Evolutionary conservation across 768 basidiomycete genomes (phyloP), one percentile per base, ranked within the genome.

Genomic region (Suillus decipiens): DNA sequence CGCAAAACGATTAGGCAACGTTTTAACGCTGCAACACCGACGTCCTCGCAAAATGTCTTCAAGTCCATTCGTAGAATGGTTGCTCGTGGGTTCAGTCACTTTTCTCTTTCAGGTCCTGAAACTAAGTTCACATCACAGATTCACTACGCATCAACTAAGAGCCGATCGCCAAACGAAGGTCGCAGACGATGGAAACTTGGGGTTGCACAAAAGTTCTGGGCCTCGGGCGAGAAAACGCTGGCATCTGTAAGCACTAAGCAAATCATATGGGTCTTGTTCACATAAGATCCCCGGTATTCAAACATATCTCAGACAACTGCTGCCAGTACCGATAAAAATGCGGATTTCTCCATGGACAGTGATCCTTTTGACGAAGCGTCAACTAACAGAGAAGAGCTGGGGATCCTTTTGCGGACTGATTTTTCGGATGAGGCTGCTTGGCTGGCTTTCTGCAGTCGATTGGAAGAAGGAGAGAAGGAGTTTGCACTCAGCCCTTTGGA

Each of bases 361-460:
- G 89, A 91, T 72, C 83, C 84, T 1, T 70, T 83, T 63, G 89
- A 90, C 71, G 71, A 69, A 12, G 65, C 77, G 57, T 66, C 83
- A 37, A 72, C 77, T 24, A 79, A 84, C 28, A 80, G 76, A 8
- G 79, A 79, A 1, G 83, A 84, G 62, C 68, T 86, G 47, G 89
- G 89, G 15, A 68, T 92, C 63, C 70, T 93, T 53, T 70, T 93
- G n/a, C 86, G 92, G 43, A 88, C 90, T 11, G 89, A 93, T 68
- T 92, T 82, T 71, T 80, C 85, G 10, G 75, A 89, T 70, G 88
- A 92, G 39, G 76, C 78, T 8, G 84, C 90, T 1, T 93, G 91
- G 91, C 69, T 76, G 14, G 64, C 72, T 0, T 90, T 92, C 72
- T 75, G 72, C 61, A 66, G 70, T 5, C 79, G 79, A 62, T 76